Evolutionary conservation across 192 early-diverging fungal genomes (phyloP).

Genomic region (Ambispora gerdemannii): DNA sequence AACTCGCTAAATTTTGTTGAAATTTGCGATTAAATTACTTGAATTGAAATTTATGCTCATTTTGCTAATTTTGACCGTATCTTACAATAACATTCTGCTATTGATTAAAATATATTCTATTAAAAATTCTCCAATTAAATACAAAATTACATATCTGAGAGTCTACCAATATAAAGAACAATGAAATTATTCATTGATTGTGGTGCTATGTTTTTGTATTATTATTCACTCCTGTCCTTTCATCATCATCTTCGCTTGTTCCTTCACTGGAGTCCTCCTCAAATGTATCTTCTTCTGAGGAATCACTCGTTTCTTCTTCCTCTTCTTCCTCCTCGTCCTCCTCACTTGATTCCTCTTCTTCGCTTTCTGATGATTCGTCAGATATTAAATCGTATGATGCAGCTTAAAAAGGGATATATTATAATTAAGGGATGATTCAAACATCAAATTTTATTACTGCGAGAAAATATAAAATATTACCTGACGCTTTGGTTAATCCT

Average conservation of each 20-base stretch:
- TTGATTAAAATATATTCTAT: too few relatives aligned
- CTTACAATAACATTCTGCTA: too few relatives aligned
- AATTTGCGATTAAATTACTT: too few relatives aligned
- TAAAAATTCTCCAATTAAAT: too few relatives aligned
- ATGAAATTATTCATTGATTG: too few relatives aligned
- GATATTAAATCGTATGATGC: conserved; percentile 24
- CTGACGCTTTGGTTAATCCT: background rate
- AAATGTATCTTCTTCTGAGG: conserved; percentile 5
- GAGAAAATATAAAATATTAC: background rate
- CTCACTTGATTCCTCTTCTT: conserved; percentile 35
- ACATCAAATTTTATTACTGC: background rate
- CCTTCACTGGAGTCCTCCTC: background rate
- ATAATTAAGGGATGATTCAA: background rate
- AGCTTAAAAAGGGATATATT: background rate
- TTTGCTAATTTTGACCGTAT: too few relatives aligned
- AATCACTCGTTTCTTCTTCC: conserved; percentile 2
- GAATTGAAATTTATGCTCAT: too few relatives aligned
- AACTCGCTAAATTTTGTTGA: too few relatives aligned
- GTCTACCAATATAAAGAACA: too few relatives aligned
- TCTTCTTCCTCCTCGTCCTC: conserved; percentile 41
- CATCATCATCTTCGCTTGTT: conserved; percentile 21
- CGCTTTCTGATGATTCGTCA: conserved; percentile 31
- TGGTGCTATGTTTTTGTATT: too few relatives aligned
- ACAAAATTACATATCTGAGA: too few relatives aligned
- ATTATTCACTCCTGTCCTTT: conserved; percentile 25